phyloP scores from a whole-genome alignment of 352 stramenopile genomes.

The Plasmopara muralis region DNA sequence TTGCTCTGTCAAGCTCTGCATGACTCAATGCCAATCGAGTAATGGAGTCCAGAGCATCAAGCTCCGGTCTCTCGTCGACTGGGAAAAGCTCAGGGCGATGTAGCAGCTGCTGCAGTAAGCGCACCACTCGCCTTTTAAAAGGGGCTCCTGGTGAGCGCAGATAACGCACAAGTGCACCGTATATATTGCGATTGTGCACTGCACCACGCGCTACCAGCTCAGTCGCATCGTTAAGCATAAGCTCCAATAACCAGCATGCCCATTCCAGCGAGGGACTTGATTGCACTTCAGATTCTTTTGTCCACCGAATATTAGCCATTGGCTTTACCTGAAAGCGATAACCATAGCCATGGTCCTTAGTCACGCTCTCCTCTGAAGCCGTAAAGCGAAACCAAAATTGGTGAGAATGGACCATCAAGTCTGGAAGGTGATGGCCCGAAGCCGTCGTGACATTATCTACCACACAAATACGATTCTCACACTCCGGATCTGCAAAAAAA shows the following conservation, averaged over 20 bases:
- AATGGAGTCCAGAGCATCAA: constrained; percentile 59
- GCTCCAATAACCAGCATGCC: constrained; percentile 80
- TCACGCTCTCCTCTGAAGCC: constrained; percentile 52
- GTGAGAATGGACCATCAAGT: constrained; percentile 65
- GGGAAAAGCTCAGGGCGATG: constrained; percentile 57
- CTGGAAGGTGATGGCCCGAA: constrained; percentile 34
- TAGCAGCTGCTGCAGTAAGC: constrained; percentile 70
- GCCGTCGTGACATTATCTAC: constrained; percentile 44
- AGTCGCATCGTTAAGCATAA: constrained; percentile 69
- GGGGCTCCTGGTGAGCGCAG: constrained; percentile 67
- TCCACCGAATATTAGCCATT: constrained; percentile 73
- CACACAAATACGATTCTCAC: constrained; percentile 41
- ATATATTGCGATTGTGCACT: constrained; percentile 80
- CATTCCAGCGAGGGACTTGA: constrained; percentile 73
- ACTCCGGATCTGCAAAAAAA: constrained; percentile 70
- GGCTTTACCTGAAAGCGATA: constrained; percentile 81
- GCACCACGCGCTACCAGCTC: constrained; percentile 56
- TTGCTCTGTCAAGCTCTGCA: constrained; percentile 49
- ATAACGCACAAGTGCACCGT: constrained; percentile 73
- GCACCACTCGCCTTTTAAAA: constrained; percentile 74
- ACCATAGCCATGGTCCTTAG: constrained; percentile 63
- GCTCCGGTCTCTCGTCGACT: constrained; percentile 43
- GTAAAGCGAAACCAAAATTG: constrained; percentile 82
- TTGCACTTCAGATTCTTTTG: constrained; percentile 72
- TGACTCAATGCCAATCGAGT: constrained; percentile 46